A percentile compares a stretch with the other conserved stretches of the same genome.
These are phyloP conservation scores for Ophiostoma populinum DNA, from an alignment of 2,329 filamentous ascomycete genomes.

Conservation along the genomic window DNA sequence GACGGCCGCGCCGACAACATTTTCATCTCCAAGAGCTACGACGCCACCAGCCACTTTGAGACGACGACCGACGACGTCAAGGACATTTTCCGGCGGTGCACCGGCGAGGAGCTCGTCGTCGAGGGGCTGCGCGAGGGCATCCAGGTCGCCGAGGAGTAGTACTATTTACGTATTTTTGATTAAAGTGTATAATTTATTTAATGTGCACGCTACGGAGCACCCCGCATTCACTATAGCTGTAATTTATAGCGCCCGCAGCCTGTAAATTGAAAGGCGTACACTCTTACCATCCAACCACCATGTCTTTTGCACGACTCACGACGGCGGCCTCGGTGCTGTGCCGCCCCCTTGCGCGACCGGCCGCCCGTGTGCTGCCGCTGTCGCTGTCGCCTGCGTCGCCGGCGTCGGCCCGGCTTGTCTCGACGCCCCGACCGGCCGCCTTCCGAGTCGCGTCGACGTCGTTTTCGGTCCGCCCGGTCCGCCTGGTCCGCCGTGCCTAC, in stretches of 20 bases:
- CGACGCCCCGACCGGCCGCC: background rate
- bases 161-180: too few relatives aligned
- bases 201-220: too few relatives aligned
- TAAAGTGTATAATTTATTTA: too few relatives aligned
- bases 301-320: too few relatives aligned
- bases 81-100: constrained; percentile 75
- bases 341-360: too few relatives aligned
- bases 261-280: too few relatives aligned
- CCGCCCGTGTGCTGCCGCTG: background rate
- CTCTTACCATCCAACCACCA: too few relatives aligned
- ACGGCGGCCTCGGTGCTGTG: too few relatives aligned
- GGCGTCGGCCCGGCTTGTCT: background rate
- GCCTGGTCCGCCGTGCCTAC: constrained; percentile 15
- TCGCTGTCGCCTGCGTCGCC: background rate
- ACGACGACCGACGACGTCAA: constrained; percentile 79
- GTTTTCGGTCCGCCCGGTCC: too few relatives aligned
- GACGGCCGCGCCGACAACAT: constrained; percentile 75
- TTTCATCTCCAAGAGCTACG: constrained; percentile 97
- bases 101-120: constrained; percentile 72
- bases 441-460: too few relatives aligned
- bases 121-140: constrained; percentile 71
- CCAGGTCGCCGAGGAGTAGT: constrained; percentile 53
- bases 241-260: too few relatives aligned
- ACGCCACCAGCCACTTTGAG: constrained; percentile 95
- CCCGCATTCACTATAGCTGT: too few relatives aligned